A percentile compares a stretch with the other conserved stretches of the same genome.
Conservation (phyloP, 2,329 filamentous ascomycete genomes). For the Dichotomopilus funicola region DNA sequence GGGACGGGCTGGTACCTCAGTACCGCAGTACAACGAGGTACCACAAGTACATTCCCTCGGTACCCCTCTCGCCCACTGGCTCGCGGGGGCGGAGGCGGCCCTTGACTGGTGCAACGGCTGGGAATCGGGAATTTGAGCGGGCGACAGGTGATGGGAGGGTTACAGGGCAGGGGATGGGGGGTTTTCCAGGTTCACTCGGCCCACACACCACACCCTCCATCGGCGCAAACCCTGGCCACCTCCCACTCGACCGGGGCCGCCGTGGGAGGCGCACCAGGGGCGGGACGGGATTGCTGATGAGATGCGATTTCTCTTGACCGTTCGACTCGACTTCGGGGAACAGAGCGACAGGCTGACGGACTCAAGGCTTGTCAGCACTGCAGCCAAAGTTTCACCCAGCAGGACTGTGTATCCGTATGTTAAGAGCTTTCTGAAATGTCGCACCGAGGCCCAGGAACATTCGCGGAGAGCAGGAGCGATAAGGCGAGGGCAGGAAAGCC, state of each 20-base stretch:
- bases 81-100: conserved; percentile 15
- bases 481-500: no score
- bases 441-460: no score
- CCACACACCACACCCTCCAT: conserved; percentile 1
- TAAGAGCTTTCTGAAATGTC: background rate
- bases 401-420: no score
- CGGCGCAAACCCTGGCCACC: conserved; percentile 9
- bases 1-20: background rate
- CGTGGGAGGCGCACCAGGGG: conserved; percentile 8
- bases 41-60: conserved; percentile 3
- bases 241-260: background rate
- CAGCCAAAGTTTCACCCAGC: no score
- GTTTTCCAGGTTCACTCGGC: conserved; percentile 9
- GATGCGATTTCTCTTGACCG: no score
- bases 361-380: no score
- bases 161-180: conserved; percentile 6
- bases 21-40: conserved; percentile 16
- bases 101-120: conserved; percentile 23
- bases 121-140: conserved; percentile 13
- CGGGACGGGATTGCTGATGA: background rate
- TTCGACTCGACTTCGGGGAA: no score
- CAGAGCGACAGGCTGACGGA: no score
- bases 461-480: no score
- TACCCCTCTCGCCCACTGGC: conserved; percentile 11
- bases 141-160: conserved; percentile 17